Evolutionary conservation across 2,329 filamentous ascomycete genomes (phyloP), one percentile per base, ranked within the genome.

Genomic region (Colletotrichum godetiae): DNA sequence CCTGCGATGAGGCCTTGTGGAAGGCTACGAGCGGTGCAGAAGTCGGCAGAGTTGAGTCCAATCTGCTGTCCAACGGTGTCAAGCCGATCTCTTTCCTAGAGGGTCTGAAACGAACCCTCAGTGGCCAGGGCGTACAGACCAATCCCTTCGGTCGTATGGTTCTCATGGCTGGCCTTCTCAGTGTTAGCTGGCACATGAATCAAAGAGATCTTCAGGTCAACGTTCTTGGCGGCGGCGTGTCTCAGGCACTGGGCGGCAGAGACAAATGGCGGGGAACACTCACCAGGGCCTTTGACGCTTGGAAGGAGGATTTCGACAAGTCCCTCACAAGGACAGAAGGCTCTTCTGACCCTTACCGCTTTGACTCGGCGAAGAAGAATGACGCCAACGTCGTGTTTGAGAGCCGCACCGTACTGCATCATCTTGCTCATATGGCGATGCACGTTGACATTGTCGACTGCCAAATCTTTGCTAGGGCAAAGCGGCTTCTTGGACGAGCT

Each of bases 381-480:
- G 88, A 91, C 72, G 83, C 86, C 64, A 90, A 88, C 68, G 84
- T 89, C 15, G 92, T 97, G 35, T 96, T 97, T 77, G 95, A 98
- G 81, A 95, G 93, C 75, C 91, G 95, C 24, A 97, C 93, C 2
- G 96, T 98, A 33, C 86, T 98, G 57, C 95, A 98, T 80, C 95
- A 97, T 78, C 87, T 99, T 13, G 97, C 97, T 0, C 97, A 98
- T 82, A 98, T 99, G 94, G 95, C 95, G 3, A 98, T 98, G 89
- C 95, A 98, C 79, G 95, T 97, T 29, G 96, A 98, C 79, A 95
- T 98, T 67, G 94, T 97, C n/a, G 96, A 98, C 81, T 96, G 95
- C 78, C 96, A 98, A 83, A 97, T 98, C 76, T 98, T 97, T 81
- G 97, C 96, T 5, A 92, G 95, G 10, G 95, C 96, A 1, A 94